phyloP scores from a whole-genome alignment of 2,329 filamentous ascomycete genomes.

The Ophiostoma quercus region DNA sequence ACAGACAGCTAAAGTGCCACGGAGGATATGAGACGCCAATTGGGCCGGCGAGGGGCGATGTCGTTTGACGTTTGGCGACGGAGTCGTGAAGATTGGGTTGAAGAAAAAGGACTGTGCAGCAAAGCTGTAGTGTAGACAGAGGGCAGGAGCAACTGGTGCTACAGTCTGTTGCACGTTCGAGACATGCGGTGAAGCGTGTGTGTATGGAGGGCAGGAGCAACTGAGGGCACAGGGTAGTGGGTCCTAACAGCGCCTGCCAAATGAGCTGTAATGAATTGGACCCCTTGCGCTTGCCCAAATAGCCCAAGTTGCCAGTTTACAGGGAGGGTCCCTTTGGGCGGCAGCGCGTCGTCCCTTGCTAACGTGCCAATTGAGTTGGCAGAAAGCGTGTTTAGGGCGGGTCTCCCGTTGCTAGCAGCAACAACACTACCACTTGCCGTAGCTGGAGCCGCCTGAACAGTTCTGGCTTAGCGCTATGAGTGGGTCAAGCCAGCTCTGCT shows the following conservation, averaged over 20 bases:
- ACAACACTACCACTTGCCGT: not conserved
- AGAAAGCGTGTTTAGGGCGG: conserved; percentile 5
- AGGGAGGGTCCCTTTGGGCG: conserved; percentile 7
- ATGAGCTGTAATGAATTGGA: conserved; percentile 7
- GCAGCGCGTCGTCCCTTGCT: conserved; percentile 1
- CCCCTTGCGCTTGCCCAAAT: conserved; percentile 10
- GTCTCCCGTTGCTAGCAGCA: conserved; percentile 15
- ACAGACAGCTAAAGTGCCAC: not conserved
- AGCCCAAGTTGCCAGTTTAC: conserved; percentile 6
- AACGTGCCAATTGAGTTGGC: conserved; percentile 6
- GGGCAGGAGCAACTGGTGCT: not conserved
- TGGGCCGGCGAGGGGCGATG: conserved; percentile 2
- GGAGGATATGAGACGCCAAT: not conserved
- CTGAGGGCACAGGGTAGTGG: not conserved
- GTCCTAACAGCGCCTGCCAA: not conserved
- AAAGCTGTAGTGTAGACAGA: not conserved
- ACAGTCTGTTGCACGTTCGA: conserved; percentile 8
- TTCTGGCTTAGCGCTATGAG: not conserved
- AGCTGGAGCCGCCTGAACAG: not conserved
- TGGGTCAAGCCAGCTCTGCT: not conserved
- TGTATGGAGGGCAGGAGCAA: not conserved
- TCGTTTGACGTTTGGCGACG: conserved; percentile 9
- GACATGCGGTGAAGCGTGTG: conserved; percentile 13
- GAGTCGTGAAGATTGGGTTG: conserved; percentile 6
- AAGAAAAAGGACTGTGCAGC: not conserved